Evolutionary conservation across 805 yeast genomes (phyloP).

Genomic region (Saccharomycopsis microspora): DNA sequence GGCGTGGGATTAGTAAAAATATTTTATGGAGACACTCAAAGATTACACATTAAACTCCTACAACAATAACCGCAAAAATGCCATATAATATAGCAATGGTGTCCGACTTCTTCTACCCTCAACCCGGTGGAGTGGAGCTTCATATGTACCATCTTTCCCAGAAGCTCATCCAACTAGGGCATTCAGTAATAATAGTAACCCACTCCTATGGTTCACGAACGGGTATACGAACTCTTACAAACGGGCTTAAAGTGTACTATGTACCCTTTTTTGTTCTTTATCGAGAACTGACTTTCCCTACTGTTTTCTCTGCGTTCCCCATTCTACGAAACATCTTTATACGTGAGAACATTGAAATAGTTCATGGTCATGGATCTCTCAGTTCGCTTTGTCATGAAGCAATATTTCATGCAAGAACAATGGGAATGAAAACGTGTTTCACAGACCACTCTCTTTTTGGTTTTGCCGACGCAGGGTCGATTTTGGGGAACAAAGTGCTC

Average conservation of each 20-base stretch:
- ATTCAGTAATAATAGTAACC: slow-evolving; percentile 75
- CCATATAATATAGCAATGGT: slow-evolving; percentile 47
- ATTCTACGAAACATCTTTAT: slow-evolving; percentile 73
- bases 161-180: slow-evolving; percentile 68
- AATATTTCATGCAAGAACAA: slow-evolving; percentile 78
- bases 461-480: slow-evolving; percentile 74
- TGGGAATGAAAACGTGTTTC: slow-evolving; percentile 86
- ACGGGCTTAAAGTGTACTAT: slow-evolving; percentile 88
- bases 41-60: no score
- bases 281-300: slow-evolving; percentile 78
- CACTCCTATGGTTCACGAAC: slow-evolving; percentile 77
- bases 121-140: slow-evolving; percentile 95
- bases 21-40: no score
- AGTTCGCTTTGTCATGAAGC: slow-evolving; percentile 84
- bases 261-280: slow-evolving; percentile 75
- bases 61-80: slow-evolving; percentile 8
- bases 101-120: slow-evolving; percentile 96
- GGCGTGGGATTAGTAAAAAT: no score
- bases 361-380: slow-evolving; percentile 92
- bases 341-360: slow-evolving; percentile 76
- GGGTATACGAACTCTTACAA: slow-evolving; percentile 75
- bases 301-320: slow-evolving; percentile 84
- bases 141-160: slow-evolving; percentile 90
- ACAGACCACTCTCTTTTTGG: slow-evolving; percentile 97
- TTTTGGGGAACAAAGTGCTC: slow-evolving; percentile 75